Evolutionary conservation across 2,329 filamentous ascomycete genomes (phyloP).

Genomic region (Pseudocercospora fijiensis): DNA sequence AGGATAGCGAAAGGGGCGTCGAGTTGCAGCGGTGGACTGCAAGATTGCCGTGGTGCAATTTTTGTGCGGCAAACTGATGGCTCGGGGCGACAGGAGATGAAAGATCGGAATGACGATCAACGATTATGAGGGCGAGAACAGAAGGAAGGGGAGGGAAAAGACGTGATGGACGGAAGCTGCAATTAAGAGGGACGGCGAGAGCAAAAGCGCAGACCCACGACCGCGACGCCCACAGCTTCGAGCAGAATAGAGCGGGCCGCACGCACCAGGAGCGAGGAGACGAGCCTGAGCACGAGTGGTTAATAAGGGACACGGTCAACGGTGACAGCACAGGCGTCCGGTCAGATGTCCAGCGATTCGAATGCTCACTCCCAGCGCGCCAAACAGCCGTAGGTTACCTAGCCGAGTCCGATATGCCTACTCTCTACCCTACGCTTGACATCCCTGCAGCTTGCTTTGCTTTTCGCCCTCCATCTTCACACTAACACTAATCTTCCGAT

Average conservation of each 20-base stretch:
- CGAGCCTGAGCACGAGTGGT: background rate
- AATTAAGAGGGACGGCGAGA: slow-evolving; percentile 5
- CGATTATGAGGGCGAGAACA: background rate
- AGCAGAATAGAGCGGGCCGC: slow-evolving; percentile 12
- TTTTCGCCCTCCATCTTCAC: too few species aligned
- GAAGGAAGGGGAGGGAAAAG: slow-evolving; percentile 19
- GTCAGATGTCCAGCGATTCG: slow-evolving; percentile 1
- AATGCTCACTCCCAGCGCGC: background rate
- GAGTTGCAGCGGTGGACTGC: background rate
- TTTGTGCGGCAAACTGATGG: slow-evolving; percentile 6
- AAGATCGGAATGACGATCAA: slow-evolving; percentile 5
- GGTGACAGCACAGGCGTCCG: slow-evolving; percentile 1
- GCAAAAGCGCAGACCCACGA: slow-evolving; percentile 1
- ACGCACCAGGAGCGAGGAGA: slow-evolving; percentile 8
- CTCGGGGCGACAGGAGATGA: slow-evolving; percentile 6
- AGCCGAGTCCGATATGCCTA: background rate
- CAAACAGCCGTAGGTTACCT: background rate
- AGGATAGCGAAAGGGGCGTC: background rate
- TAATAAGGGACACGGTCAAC: background rate
- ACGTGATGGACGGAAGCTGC: background rate
- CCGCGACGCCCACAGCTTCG: background rate
- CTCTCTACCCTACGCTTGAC: background rate
- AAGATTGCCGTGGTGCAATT: slow-evolving; percentile 3
- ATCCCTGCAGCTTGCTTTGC: background rate
- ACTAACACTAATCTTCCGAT: too few species aligned